Conservation (phyloP, 768 basidiomycete species). For the Pleurotus sapidus region DNA sequence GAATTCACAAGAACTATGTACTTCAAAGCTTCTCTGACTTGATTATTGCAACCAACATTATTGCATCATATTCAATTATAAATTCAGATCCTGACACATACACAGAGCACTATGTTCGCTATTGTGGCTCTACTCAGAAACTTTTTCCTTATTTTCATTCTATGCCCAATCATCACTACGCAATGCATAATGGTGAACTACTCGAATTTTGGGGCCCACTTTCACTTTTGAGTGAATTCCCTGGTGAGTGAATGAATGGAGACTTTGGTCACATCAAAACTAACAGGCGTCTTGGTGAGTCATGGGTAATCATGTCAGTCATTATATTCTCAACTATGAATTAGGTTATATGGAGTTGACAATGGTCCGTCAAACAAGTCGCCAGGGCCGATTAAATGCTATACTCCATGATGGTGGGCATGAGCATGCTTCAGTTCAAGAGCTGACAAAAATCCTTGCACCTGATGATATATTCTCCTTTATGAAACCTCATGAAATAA, state of each 20-base stretch:
- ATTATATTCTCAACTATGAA: not conserved
- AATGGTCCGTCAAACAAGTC: constrained; percentile 10
- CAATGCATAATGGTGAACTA: constrained; percentile 24
- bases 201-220: constrained; percentile 30
- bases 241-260: constrained; percentile 28
- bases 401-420: not conserved
- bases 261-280: constrained; percentile 19
- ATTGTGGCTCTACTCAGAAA: constrained; percentile 14
- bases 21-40: constrained; percentile 21
- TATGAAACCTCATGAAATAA: not conserved
- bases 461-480: not conserved
- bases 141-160: constrained; percentile 19
- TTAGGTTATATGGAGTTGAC: constrained; percentile 12
- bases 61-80: constrained; percentile 19
- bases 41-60: constrained; percentile 21
- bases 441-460: constrained; percentile 6
- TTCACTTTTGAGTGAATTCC: constrained; percentile 24
- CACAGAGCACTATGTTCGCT: constrained; percentile 18
- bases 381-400: constrained; percentile 5
- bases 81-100: constrained; percentile 20
- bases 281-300: constrained; percentile 16
- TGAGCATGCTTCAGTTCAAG: not conserved
- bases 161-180: constrained; percentile 30
- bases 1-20: constrained; percentile 10
- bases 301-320: not conserved